Evolutionary conservation across 1,139 yeast genomes (phyloP), one percentile per base, ranked within the genome.

Genomic region (Blastobotrys raffinosifermentans): DNA sequence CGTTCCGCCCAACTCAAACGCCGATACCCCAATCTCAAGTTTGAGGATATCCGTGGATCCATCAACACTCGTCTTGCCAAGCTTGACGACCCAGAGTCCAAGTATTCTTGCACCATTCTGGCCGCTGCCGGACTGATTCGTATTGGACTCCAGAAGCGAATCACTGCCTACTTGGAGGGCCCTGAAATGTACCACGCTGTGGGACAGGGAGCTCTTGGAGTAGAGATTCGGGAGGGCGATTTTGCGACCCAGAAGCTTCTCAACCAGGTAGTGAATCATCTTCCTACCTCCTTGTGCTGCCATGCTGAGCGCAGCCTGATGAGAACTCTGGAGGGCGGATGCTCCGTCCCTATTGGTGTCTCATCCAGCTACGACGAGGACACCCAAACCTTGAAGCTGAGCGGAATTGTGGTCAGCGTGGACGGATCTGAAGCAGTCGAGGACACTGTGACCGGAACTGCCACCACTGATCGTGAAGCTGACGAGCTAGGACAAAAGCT

Each of bases 281-380:
- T 67, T 35, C 72, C 77, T 9, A 73, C 94, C 2, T 74, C 89
- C 2, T 66, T 78, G 47, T 72, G 93, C 52, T 89, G 98, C 61
- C 61, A 78, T n/a, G 94, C 96, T 4, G 98, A 91, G 64, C 73
- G 98, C 52, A 69, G 93, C 10, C 67, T 91, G 43, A 77, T 91
- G 86, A 73, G 94, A 59, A 72, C 83, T 25, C 70, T 91, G 44
- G 97, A 91, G 65, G 98, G 98, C 44, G 98, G 98, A 11, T 91
- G 98, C 64, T 85, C 96, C 0, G 96, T 91, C 7, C 98, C 98
- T 8, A 84, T 91, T 49, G 98, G 98, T 33, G 95, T 86, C 34
- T 73, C 80, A 41, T 69, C 86, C n/a, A 53, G 57, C 4, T 81
- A 70, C 50, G 64, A 79, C 49, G 65, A 61, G 27, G 55, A 50